Base-by-base conservation (phyloP, 106 monocot genomes). In the Agapanthus africanus region DNA sequence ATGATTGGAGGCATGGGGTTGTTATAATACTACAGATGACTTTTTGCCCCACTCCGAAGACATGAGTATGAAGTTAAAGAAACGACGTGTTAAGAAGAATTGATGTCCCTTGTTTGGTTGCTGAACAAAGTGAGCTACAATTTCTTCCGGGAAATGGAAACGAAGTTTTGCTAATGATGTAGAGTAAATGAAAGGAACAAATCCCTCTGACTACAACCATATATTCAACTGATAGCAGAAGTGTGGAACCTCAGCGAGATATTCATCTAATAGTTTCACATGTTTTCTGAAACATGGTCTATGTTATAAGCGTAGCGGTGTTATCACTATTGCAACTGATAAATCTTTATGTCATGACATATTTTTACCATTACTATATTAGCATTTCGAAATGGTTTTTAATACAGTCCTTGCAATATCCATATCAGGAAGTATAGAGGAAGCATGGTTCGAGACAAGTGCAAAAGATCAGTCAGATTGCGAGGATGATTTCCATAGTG, bases 401-500 rank as follows among this genome's bases (percentile, higher is more conserved):
- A 18, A 35, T 30, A 31, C 31, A 21, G 5, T 25, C 7, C 23
- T 65, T 26, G 7, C 25, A 16, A 66, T 27, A 67, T 59, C 50
- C 54, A 38, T 70, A 1, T 74, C 82, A 63, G 84, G 88, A 64
- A 88, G 83, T 73, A 69, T 70, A 28, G 91, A 88, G 42, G 95
- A 95, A 40, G 69, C 75, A 51, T 95, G 88, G 88, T 95, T 80
- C 41, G 95, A 97, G 69, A 63, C 95, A 41, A 56, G 70, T 23
- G 37, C 75, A 21, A 36, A 73, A 7, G 74, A 80, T 33, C 88
- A 89, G 13, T 89, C 88, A 32, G 94, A 91, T n/a, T 81, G 78
- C 46, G 91, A 91, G 18, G 95, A 97, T 40, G 95, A 97, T 64
- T 91, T 84, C 74, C 83, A 81, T 10, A 91, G 95, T 54, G 82